Evolutionary conservation across 305 asterid species (phyloP).

Genomic region (Galium porrigens): DNA sequence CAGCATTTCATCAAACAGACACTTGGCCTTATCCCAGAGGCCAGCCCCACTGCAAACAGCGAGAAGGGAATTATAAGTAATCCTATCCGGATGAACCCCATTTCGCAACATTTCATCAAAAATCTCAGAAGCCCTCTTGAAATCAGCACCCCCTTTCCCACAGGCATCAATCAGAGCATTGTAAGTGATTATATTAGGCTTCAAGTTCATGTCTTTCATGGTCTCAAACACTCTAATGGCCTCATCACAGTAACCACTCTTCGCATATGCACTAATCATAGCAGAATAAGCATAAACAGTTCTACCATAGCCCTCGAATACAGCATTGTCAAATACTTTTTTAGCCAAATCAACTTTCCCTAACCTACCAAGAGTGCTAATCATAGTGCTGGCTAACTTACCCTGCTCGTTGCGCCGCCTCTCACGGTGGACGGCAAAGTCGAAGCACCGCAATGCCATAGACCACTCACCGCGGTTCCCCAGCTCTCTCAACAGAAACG

Average conservation of each 20-base stretch:
- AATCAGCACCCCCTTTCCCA: slow-evolving; percentile 89
- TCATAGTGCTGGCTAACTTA: slow-evolving; percentile 73
- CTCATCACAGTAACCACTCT: slow-evolving; percentile 69
- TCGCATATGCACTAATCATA: slow-evolving; percentile 71
- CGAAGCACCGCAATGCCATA: slow-evolving; percentile 53
- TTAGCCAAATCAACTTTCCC: slow-evolving; percentile 76
- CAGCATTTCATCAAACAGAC: slow-evolving; percentile 61
- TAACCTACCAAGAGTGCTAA: slow-evolving; percentile 72
- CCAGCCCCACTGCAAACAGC: slow-evolving; percentile 94
- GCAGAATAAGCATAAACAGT: slow-evolving; percentile 84
- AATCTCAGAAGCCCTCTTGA: slow-evolving; percentile 55
- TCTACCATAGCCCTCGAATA: slow-evolving; percentile 61
- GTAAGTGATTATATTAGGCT: slow-evolving; percentile 75
- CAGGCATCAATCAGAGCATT: slow-evolving; percentile 87
- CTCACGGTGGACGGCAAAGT: slow-evolving; percentile 54
- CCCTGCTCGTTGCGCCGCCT: slow-evolving; percentile 53
- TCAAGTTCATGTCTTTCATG: slow-evolving; percentile 72
- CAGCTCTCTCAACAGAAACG: slow-evolving; percentile 58
- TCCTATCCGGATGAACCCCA: slow-evolving; percentile 76
- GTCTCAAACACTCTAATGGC: slow-evolving; percentile 53
- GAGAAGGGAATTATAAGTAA: slow-evolving; percentile 80
- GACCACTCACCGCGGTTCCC: slow-evolving; percentile 66
- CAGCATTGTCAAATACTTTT: slow-evolving; percentile 50
- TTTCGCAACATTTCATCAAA: slow-evolving; percentile 58
- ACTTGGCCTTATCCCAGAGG: slow-evolving; percentile 58